These are phyloP conservation scores for Psidium guajava DNA, from an alignment of 345 rosid species.

Conservation along the genomic window DNA sequence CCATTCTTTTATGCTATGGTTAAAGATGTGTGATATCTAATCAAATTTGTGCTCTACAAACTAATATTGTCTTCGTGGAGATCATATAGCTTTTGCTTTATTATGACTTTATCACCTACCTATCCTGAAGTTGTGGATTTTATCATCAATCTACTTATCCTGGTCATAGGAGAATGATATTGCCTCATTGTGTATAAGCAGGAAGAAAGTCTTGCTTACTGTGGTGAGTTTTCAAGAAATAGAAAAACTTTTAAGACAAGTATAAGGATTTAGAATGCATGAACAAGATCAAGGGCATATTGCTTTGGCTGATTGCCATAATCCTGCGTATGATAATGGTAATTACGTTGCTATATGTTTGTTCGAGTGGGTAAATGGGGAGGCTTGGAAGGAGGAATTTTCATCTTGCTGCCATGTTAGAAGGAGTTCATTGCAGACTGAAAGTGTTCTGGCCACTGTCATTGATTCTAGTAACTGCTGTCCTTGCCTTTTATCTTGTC, in stretches of 20 bases:
- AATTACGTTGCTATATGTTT: neutral
- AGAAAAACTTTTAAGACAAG: neutral
- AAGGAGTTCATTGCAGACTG: neutral
- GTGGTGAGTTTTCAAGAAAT: neutral
- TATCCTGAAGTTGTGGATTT: neutral
- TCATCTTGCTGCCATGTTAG: neutral
- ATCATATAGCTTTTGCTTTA: neutral
- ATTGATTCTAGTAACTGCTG: neutral
- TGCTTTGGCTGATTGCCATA: neutral
- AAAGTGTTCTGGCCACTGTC: neutral
- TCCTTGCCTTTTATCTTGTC: neutral
- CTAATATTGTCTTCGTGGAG: neutral
- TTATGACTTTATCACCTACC: neutral
- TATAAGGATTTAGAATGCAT: neutral
- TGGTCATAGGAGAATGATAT: neutral
- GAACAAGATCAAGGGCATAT: neutral
- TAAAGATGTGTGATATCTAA: neutral
- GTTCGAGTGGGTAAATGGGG: neutral
- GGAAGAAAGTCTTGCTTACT: neutral
- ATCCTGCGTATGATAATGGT: neutral
- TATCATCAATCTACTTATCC: neutral
- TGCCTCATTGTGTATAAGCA: neutral
- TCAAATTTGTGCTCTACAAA: neutral
- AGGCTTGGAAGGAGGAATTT: neutral
- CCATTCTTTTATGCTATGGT: neutral